A percentile compares a stretch with the other conserved stretches of the same genome.
Evolutionary conservation across 306 rosid genomes (phyloP).

Genomic region (Styphnolobium japonicum): DNA sequence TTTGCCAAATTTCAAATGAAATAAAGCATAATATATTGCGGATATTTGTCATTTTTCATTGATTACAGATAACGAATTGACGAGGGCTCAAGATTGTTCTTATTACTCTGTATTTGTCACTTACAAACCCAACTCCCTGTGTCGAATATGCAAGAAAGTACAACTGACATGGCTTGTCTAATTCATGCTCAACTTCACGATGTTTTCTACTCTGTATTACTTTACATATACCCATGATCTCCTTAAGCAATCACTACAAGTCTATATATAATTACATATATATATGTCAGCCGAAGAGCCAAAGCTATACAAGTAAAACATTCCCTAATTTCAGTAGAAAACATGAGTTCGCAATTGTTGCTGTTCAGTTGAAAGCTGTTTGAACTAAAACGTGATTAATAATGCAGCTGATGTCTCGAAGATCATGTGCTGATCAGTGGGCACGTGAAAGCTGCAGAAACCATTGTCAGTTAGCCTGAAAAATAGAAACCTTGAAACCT

Average conservation of each 20-base stretch:
- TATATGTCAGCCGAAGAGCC: background rate
- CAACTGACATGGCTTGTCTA: background rate
- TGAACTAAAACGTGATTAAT: background rate
- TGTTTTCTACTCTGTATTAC: background rate
- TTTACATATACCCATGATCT: background rate
- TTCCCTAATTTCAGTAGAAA: background rate
- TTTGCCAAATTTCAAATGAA: background rate
- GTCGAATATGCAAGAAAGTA: background rate
- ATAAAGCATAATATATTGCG: background rate
- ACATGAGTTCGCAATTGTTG: background rate
- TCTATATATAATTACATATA: background rate
- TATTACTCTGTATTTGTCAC: constrained; percentile 27
- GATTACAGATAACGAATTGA: background rate
- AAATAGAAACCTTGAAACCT: background rate
- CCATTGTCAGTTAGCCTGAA: background rate
- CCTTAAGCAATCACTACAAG: background rate
- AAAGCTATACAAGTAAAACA: background rate
- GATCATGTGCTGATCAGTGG: constrained; percentile 7
- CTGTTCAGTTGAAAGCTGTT: background rate
- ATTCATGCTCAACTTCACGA: background rate
- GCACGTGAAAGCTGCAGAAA: constrained; percentile 21
- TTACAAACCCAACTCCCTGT: constrained; percentile 5
- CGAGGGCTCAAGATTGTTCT: constrained; percentile 14
- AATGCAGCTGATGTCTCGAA: background rate
- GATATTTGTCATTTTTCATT: constrained; percentile 17